Conservation (phyloP, 148 eudicot genomes). For the Amaranthus palmeri region DNA sequence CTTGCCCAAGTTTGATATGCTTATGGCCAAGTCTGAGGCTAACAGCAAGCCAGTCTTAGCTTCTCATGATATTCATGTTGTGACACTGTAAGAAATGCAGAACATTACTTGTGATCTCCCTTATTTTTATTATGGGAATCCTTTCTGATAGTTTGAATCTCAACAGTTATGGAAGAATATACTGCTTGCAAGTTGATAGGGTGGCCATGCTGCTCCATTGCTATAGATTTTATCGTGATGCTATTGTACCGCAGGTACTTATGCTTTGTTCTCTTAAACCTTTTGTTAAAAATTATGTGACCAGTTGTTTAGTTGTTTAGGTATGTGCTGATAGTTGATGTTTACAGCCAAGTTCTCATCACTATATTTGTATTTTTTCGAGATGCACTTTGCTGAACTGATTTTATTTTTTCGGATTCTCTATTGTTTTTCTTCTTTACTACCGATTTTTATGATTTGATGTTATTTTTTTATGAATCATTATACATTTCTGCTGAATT, state of each 20-base stretch:
- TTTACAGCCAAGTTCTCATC: no score
- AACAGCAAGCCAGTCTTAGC: conserved; percentile 76
- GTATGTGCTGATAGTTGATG: background rate
- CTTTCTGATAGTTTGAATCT: conserved; percentile 9
- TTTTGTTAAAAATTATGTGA: background rate
- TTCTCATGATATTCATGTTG: conserved; percentile 73
- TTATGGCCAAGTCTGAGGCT: conserved; percentile 77
- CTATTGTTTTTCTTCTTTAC: no score
- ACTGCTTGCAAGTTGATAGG: conserved; percentile 95
- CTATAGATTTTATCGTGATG: conserved; percentile 95
- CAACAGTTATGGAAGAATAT: conserved; percentile 94
- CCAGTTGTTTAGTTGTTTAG: background rate
- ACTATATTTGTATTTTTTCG: no score
- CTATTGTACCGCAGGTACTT: conserved; percentile 90
- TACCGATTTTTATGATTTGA: background rate
- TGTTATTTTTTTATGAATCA: no score
- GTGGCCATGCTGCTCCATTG: conserved; percentile 88
- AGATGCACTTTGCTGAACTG: no score
- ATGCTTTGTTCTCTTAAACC: background rate
- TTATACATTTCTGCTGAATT: no score
- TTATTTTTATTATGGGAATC: background rate
- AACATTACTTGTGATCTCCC: background rate
- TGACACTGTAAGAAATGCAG: conserved; percentile 68
- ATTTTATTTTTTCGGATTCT: no score
- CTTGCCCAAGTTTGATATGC: conserved; percentile 93